Conservation (phyloP, 2,329 filamentous ascomycete genomes). For the Trematosphaeria pertusa region DNA sequence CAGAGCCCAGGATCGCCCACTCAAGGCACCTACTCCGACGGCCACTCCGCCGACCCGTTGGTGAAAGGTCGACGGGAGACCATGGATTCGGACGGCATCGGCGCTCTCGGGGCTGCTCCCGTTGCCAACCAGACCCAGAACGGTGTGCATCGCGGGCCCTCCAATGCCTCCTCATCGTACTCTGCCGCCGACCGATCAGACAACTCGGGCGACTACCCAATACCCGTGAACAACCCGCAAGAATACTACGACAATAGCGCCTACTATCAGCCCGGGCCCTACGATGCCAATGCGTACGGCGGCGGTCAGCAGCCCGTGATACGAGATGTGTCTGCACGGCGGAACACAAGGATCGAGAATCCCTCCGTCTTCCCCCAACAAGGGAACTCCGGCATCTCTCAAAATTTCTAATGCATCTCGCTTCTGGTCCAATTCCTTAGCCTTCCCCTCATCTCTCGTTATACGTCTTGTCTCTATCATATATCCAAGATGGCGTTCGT, state of each 20-base stretch:
- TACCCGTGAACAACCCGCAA: constrained; percentile 55
- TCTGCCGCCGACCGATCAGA: constrained; percentile 80
- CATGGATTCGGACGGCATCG: constrained; percentile 79
- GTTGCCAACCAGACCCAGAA: constrained; percentile 65
- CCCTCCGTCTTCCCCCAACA: constrained; percentile 88
- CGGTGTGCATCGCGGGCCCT: constrained; percentile 86
- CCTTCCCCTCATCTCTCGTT: not conserved
- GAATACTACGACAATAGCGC: constrained; percentile 63
- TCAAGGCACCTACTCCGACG: constrained; percentile 69
- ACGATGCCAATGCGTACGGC: constrained; percentile 61
- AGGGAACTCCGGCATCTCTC: constrained; percentile 88
- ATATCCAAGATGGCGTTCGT: constrained; percentile 10
- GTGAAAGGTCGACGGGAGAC: constrained; percentile 57
- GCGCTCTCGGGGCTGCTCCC: constrained; percentile 74
- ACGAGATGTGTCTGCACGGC: constrained; percentile 86
- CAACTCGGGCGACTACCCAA: constrained; percentile 62
- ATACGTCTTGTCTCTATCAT: constrained; percentile 1
- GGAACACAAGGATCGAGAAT: constrained; percentile 95
- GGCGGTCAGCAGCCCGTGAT: constrained; percentile 77
- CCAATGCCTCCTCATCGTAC: constrained; percentile 96
- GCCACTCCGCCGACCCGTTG: constrained; percentile 72
- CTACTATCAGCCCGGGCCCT: constrained; percentile 64
- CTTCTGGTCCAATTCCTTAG: constrained; percentile 3
- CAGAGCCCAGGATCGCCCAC: constrained; percentile 67
- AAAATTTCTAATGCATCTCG: constrained; percentile 76